phyloP scores from a whole-genome alignment of 306 rosid genomes.

The Cicer arietinum region DNA sequence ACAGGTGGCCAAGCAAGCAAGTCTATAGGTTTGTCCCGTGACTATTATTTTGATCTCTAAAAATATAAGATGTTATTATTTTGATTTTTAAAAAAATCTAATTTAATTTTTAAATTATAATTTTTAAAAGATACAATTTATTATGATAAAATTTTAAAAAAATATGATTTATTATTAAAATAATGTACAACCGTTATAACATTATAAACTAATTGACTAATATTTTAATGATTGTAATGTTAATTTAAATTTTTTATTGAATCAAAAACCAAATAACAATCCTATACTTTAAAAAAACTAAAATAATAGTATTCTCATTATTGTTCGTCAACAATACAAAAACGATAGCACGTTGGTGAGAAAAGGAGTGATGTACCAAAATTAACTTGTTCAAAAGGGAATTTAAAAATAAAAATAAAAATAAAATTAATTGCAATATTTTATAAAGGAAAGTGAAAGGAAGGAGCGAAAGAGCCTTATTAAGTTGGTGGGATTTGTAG shows the following conservation, averaged over 20 bases:
- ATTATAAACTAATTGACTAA: accelerated
- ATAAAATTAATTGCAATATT: not conserved
- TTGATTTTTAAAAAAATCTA: too few relatives aligned
- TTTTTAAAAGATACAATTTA: too few relatives aligned
- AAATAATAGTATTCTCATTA: too few relatives aligned
- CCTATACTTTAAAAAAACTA: too few relatives aligned
- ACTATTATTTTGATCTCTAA: not conserved
- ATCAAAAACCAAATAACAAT: too few relatives aligned
- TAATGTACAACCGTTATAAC: too few relatives aligned
- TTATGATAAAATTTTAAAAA: too few relatives aligned
- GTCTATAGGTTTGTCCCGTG: slow-evolving; percentile 15
- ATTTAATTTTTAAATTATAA: too few relatives aligned
- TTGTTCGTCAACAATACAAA: slow-evolving; percentile 8
- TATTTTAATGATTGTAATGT: too few relatives aligned
- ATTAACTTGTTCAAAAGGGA: slow-evolving; percentile 6
- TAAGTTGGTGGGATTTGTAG: slow-evolving; percentile 35
- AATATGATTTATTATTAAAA: too few relatives aligned
- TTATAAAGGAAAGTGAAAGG: slow-evolving; percentile 39
- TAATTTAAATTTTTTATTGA: too few relatives aligned
- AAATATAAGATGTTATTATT: too few relatives aligned
- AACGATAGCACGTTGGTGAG: slow-evolving; percentile 17
- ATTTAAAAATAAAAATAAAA: not conserved
- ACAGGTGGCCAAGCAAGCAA: slow-evolving; percentile 33
- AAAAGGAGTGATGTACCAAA: not conserved
- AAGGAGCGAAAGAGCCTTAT: slow-evolving; percentile 31